Percentiles rank a stretch among this genome's conserved stretches.
These are phyloP conservation scores for Plasmodium falciparum DNA, from an alignment of 169 alveolate species.

Conservation along the genomic window DNA sequence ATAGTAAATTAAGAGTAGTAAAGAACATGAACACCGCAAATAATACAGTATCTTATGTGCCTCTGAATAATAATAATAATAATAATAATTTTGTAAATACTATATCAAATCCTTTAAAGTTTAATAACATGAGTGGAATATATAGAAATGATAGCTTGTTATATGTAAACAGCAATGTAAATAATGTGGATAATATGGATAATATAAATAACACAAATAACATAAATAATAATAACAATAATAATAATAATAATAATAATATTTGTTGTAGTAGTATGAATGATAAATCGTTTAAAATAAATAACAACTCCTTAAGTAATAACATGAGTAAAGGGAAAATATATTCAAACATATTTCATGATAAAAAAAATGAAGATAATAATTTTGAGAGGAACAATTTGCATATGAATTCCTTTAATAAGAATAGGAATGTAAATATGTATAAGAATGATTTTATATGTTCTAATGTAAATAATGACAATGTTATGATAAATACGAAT, in stretches of 20 bases:
- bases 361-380: conserved; percentile 21
- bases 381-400: not conserved
- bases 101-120: conserved; percentile 11
- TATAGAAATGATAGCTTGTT: not conserved
- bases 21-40: conserved; percentile 11
- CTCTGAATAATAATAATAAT: not conserved
- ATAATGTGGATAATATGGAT: too few relatives aligned
- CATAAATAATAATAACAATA: not conserved
- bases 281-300: conserved; percentile 1
- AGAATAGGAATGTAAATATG: conserved; percentile 28
- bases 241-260: conserved; percentile 13
- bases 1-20: conserved; percentile 19
- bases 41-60: conserved; percentile 4
- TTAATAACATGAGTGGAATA: conserved; percentile 3
- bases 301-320: not conserved
- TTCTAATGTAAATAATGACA: conserved; percentile 15
- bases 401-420: conserved; percentile 43
- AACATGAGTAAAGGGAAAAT: conserved; percentile 3
- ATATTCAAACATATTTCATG: conserved; percentile 23
- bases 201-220: too few relatives aligned
- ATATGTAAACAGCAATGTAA: too few relatives aligned
- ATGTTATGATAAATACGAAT: not conserved
- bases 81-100: conserved; percentile 20
- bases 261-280: conserved; percentile 11
- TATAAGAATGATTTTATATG: conserved; percentile 3